These are phyloP conservation scores for Fagus crenata DNA, from an alignment of 306 rosid species.

Conservation along the genomic window DNA sequence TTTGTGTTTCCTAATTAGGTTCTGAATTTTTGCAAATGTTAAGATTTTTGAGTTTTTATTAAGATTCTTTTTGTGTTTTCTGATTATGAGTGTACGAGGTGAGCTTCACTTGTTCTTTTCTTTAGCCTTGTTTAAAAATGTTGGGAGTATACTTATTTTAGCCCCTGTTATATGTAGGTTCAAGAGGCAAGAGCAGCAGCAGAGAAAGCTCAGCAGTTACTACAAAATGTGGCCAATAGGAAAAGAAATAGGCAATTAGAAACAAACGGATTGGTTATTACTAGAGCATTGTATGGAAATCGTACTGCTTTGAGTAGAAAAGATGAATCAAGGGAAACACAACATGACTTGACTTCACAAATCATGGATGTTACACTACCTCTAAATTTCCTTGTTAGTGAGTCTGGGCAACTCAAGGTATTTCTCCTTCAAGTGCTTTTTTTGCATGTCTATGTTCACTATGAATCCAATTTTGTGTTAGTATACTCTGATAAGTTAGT, in stretches of 20 bases:
- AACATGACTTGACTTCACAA: constrained; percentile 49
- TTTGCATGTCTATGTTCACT: background rate
- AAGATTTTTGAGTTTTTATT: background rate
- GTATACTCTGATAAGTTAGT: background rate
- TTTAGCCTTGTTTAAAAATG: background rate
- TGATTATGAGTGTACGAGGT: background rate
- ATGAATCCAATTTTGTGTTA: no score
- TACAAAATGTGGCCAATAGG: constrained; percentile 79
- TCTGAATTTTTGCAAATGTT: background rate
- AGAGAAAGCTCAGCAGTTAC: constrained; percentile 87
- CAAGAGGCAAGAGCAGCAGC: constrained; percentile 74
- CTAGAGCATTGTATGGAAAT: constrained; percentile 74
- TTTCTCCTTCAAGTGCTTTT: background rate
- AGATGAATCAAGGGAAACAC: constrained; percentile 46
- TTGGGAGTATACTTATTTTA: constrained; percentile 3
- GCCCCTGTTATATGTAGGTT: constrained; percentile 47
- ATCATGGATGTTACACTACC: constrained; percentile 82
- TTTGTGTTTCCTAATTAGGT: background rate
- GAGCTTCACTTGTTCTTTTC: background rate
- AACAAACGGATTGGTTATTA: constrained; percentile 68
- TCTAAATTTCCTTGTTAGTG: constrained; percentile 81
- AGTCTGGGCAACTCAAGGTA: constrained; percentile 89
- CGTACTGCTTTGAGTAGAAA: constrained; percentile 46
- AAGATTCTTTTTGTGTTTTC: background rate
- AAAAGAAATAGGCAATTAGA: constrained; percentile 77